Conservation (phyloP, 2,329 filamentous ascomycete genomes). For the Xylariales sp. region DNA sequence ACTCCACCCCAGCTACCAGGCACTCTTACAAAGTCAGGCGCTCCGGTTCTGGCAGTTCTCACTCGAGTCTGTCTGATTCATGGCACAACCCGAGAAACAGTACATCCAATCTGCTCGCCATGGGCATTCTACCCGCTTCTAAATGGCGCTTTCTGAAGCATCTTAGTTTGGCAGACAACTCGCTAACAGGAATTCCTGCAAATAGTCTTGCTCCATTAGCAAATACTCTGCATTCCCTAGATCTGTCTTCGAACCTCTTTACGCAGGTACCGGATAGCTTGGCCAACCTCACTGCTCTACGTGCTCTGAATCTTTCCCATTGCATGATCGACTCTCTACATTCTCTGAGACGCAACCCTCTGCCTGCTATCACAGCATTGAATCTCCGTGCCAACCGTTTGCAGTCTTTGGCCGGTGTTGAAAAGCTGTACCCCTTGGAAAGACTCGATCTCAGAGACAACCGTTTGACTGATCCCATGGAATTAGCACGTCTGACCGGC, state of each 20-base stretch:
- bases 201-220: slow-evolving; percentile 76
- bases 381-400: slow-evolving; percentile 89
- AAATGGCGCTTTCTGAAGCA: slow-evolving; percentile 97
- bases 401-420: slow-evolving; percentile 80
- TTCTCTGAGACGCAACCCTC: slow-evolving; percentile 76
- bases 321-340: slow-evolving; percentile 97
- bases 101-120: slow-evolving; percentile 69
- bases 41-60: slow-evolving; percentile 88
- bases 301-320: slow-evolving; percentile 87
- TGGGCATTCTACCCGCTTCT: slow-evolving; percentile 69
- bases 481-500: slow-evolving; percentile 81
- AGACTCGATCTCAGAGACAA: slow-evolving; percentile 90
- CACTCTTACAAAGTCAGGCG: slow-evolving; percentile 72
- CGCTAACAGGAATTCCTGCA: slow-evolving; percentile 72
- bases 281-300: slow-evolving; percentile 77
- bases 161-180: slow-evolving; percentile 87
- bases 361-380: slow-evolving; percentile 88
- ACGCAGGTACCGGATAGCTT: slow-evolving; percentile 91
- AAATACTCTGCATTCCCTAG: slow-evolving; percentile 84
- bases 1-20: slow-evolving; percentile 57
- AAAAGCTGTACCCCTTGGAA: slow-evolving; percentile 83
- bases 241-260: slow-evolving; percentile 89
- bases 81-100: slow-evolving; percentile 65
- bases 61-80: slow-evolving; percentile 68
- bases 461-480: slow-evolving; percentile 80